Conservation (phyloP, 139 green algal species). For the Picochlorum sp. region DNA sequence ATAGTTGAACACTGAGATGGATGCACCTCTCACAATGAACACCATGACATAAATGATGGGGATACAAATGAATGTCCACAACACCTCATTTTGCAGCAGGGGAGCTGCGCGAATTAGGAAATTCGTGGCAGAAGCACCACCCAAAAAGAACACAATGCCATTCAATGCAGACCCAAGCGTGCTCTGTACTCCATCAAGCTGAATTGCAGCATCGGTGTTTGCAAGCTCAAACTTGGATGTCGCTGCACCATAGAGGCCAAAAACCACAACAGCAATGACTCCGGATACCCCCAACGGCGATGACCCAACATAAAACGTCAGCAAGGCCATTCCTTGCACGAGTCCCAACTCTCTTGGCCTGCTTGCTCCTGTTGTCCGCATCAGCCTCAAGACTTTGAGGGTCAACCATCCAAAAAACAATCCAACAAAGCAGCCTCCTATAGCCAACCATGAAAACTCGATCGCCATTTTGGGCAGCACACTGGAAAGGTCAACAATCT, state of each 20-base stretch:
- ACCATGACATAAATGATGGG: slow-evolving; percentile 49
- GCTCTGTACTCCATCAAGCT: slow-evolving; percentile 35
- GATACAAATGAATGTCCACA: slow-evolving; percentile 10
- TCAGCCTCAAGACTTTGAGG: slow-evolving; percentile 38
- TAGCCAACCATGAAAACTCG: slow-evolving; percentile 18
- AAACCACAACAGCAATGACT: slow-evolving; percentile 81
- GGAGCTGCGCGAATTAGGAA: slow-evolving; percentile 51
- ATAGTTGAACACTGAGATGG: slow-evolving; percentile 28
- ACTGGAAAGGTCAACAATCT: slow-evolving; percentile 7
- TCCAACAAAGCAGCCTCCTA: slow-evolving; percentile 48
- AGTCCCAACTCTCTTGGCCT: slow-evolving; percentile 44
- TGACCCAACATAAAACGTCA: slow-evolving; percentile 69
- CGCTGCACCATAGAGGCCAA: slow-evolving; percentile 67
- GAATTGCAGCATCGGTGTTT: background rate
- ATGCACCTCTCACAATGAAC: slow-evolving; percentile 30
- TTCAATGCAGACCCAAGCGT: slow-evolving; percentile 45
- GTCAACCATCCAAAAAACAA: slow-evolving; percentile 40
- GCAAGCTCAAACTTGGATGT: slow-evolving; percentile 51
- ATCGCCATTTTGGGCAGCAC: slow-evolving; percentile 16
- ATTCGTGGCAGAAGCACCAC: slow-evolving; percentile 63
- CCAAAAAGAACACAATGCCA: slow-evolving; percentile 80
- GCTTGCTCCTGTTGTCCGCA: slow-evolving; percentile 38
- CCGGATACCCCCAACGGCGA: slow-evolving; percentile 28
- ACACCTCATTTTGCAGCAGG: background rate
- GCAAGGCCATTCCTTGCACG: slow-evolving; percentile 63